phyloP scores from a whole-genome alignment of 78 protist species.

The Cyanophora paradoxa region DNA sequence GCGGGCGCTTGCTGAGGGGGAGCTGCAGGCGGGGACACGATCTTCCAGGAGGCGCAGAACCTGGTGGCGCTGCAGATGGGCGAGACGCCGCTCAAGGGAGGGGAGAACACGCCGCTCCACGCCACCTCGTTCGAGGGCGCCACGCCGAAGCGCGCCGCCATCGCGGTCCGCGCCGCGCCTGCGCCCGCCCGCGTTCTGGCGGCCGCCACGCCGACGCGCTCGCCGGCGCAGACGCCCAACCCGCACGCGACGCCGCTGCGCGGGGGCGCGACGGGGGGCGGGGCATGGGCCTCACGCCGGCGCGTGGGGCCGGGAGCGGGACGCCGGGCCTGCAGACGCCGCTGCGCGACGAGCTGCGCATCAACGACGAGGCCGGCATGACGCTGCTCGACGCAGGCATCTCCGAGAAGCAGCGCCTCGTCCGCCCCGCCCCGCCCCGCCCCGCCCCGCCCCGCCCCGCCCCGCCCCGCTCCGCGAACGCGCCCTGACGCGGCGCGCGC shows the following conservation, averaged over 20 bases:
- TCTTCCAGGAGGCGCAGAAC: slow-evolving; percentile 23
- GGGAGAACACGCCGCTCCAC: background rate
- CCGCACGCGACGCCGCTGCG: slow-evolving; percentile 1
- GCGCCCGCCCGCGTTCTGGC: background rate
- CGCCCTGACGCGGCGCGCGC: background rate
- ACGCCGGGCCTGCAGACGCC: background rate
- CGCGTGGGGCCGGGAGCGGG: background rate
- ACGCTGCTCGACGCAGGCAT: background rate
- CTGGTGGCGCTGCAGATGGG: background rate
- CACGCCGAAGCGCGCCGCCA: slow-evolving; percentile 6
- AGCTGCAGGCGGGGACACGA: background rate
- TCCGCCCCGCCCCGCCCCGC: background rate
- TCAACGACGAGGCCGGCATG: background rate
- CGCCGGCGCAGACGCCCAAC: slow-evolving; percentile 14
- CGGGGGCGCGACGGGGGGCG: background rate
- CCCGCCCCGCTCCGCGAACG: background rate
- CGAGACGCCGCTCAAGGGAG: slow-evolving; percentile 22
- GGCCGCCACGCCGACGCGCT: too few relatives aligned
- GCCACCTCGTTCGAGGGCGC: background rate
- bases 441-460: background rate
- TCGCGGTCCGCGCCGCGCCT: background rate
- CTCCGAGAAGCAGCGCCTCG: background rate
- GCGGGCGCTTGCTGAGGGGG: background rate
- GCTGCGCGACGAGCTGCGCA: slow-evolving; percentile 9
- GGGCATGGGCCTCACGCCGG: background rate